These are phyloP conservation scores for Mucor irregularis DNA, from an alignment of 371 early-diverging fungal genomes.

Conservation along the genomic window DNA sequence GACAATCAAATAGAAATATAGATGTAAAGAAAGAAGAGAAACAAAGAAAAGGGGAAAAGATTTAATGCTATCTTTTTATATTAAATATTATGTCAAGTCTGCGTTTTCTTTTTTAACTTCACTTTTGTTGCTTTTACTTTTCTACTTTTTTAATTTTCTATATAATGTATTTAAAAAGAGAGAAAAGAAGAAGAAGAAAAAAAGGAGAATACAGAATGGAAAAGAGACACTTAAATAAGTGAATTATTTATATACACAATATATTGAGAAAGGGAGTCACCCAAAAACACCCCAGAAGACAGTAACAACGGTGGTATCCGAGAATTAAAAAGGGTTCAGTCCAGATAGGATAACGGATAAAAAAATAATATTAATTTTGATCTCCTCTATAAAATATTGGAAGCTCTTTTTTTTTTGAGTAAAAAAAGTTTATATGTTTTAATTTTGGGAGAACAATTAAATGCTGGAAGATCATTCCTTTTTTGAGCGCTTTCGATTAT, in stretches of 20 bases:
- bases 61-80: background rate
- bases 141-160: background rate
- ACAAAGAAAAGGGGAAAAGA: background rate
- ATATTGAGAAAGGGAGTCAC: conserved; percentile 13
- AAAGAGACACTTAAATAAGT: conserved; percentile 2
- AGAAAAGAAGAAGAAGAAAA: conserved; percentile 1
- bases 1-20: conserved; percentile 1
- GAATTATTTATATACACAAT: conserved; percentile 7
- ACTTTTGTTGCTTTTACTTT: no score
- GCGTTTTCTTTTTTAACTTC: background rate
- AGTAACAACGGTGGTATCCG: conserved; percentile 9
- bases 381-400: conserved; percentile 11
- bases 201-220: conserved; percentile 1
- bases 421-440: background rate
- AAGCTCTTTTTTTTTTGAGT: background rate
- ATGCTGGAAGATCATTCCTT: no score
- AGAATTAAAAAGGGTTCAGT: conserved; percentile 2
- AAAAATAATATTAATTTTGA: conserved; percentile 1
- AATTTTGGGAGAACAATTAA: background rate
- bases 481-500: no score
- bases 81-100: background rate
- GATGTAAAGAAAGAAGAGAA: background rate
- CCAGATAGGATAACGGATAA: conserved; percentile 2
- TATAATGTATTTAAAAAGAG: background rate
- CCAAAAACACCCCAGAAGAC: conserved; percentile 17